Evolutionary conservation across 768 basidiomycete species (phyloP).

Genomic region (Kwoniella shandongensis): DNA sequence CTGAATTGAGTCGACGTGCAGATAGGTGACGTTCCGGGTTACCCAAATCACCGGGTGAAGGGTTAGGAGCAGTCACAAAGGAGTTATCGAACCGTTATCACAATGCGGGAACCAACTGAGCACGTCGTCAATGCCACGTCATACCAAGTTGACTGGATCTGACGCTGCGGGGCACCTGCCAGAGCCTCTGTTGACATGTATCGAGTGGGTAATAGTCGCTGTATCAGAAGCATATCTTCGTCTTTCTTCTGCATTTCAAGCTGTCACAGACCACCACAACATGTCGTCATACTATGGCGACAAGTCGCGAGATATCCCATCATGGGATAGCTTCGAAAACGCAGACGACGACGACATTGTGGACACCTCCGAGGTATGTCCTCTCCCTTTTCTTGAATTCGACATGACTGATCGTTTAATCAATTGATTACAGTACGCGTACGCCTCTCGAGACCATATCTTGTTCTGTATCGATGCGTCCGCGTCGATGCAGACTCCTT

Average conservation of each 20-base stretch:
- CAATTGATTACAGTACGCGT: constrained; percentile 59
- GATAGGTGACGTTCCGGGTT: too few species aligned
- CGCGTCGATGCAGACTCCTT: constrained; percentile 75
- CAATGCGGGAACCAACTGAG: too few species aligned
- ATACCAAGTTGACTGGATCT: background rate
- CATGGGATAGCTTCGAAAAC: constrained; percentile 42
- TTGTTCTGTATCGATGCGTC: constrained; percentile 97
- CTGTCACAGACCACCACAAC: background rate
- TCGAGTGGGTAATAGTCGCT: too few species aligned
- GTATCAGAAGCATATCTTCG: too few species aligned
- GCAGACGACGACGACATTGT: constrained; percentile 44
- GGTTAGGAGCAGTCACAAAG: too few species aligned
- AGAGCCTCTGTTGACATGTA: constrained; percentile 6
- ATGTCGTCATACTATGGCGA: constrained; percentile 48
- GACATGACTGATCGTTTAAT: background rate
- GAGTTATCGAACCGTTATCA: too few species aligned
- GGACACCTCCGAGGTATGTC: constrained; percentile 42
- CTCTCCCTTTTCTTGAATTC: background rate
- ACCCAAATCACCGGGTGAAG: too few species aligned
- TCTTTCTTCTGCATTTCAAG: background rate
- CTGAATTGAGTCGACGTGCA: too few species aligned
- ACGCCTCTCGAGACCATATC: constrained; percentile 78
- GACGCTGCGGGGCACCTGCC: background rate
- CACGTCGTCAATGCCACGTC: too few species aligned
- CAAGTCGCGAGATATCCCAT: constrained; percentile 32